Base-by-base conservation (phyloP, 116 monocot species). In the Papilionanthe hybrid region DNA sequence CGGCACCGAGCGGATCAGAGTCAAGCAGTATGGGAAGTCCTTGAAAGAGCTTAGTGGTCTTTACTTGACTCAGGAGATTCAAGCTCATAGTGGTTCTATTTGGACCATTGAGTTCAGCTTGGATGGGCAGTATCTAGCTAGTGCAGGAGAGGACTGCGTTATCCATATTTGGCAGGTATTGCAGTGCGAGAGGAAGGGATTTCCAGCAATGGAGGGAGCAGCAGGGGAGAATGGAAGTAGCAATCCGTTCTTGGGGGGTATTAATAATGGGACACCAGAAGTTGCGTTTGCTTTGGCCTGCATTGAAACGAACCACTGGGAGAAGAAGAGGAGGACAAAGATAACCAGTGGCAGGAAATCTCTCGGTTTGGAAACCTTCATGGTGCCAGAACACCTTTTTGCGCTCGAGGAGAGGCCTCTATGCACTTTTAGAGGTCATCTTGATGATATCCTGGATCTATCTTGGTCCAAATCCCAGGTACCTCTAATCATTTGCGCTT, bases 391-490 rank as follows among this genome's bases (percentile, higher is more conserved):
- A 12, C 65, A 80, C 55, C 79, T 92, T 10, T 91, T 94, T 87
- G 82, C 85, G 2, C 87, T 96, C 69, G 78, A 75, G 28, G 92
- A 94, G 47, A 94, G 88, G 72, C 89, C 96, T 5, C 68, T 92
- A 30, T 86, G 91, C 81, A 88, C 96, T n/a, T 94, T 96, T 43
- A 53, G 56, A 44, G 96, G 96, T n/a, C 96, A 96, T 75, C 79
- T 72, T 53, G 85, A 87, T 55, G 94, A 96, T 83, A 91, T 96
- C 11, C 96, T 96, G 28, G 92, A 96, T 77, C 89, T 96, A 22
- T 96, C 92, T 42, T 96, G 96, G 96, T 96, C 96, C 30, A 92
- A 93, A 85, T 93, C 92, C 49, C 85, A 89, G 96, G 96, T 96
- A 72, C 58, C 73, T 69, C 29, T 71, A 53, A 15, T 53, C 53